These are phyloP conservation scores for Hanseniaspora jakobsenii DNA, from an alignment of 805 yeast species.

Conservation along the genomic window DNA sequence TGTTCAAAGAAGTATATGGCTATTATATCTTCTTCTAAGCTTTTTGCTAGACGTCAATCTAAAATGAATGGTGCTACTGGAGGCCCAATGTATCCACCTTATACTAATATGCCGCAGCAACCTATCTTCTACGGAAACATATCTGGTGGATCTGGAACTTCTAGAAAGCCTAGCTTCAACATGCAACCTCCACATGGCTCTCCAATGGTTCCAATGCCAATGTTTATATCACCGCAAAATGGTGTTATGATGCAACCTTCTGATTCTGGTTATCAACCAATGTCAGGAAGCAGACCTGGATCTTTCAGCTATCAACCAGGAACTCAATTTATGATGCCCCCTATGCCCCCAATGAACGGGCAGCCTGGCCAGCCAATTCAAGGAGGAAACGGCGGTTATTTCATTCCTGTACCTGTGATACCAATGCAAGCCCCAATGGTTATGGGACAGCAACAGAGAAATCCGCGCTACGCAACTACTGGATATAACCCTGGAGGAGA, in stretches of 20 bases:
- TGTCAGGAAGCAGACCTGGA: too few relatives aligned
- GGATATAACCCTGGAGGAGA: background rate
- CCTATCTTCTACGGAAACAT: conserved; percentile 5
- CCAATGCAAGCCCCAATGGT: conserved; percentile 10
- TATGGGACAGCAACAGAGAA: background rate
- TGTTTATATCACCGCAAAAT: conserved; percentile 3
- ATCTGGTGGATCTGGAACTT: background rate
- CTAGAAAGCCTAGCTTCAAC: background rate
- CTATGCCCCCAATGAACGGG: conserved; percentile 8
- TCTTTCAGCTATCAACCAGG: too few relatives aligned
- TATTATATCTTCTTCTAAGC: conserved; percentile 1
- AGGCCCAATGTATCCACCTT: background rate
- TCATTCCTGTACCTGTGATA: conserved; percentile 9
- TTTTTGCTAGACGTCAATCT: background rate
- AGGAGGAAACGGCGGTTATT: conserved; percentile 1
- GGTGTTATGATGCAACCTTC: background rate
- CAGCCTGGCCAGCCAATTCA: background rate
- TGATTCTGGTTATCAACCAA: background rate
- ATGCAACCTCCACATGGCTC: background rate
- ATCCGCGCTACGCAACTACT: background rate
- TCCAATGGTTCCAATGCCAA: conserved; percentile 8
- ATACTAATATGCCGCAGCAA: background rate
- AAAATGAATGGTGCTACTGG: background rate
- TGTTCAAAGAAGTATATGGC: conserved; percentile 8
- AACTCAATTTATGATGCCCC: conserved; percentile 2